Base-by-base conservation (phyloP, 768 basidiomycete species). In the Suillus hirtellus region DNA sequence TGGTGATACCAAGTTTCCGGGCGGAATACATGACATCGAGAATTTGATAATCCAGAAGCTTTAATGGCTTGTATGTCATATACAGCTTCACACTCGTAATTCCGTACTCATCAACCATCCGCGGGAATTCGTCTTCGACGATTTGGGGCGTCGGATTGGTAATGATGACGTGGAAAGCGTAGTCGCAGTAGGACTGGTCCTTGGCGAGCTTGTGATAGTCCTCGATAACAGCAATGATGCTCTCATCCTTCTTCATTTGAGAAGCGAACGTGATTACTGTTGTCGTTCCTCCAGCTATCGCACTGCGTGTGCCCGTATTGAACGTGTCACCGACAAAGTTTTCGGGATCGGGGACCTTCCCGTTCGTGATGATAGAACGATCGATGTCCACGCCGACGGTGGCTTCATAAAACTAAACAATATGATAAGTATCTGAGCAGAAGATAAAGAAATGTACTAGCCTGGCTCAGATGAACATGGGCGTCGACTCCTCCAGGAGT, bases 401-500 rank as follows among this genome's bases (percentile, higher is more conserved):
- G 10, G 43, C 63, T 44, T 64, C 61, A 10, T 49, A 62, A 34
- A 64, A 44, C 63, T 63, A 27, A 7, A 49, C 21, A 10, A 12
- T 10, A 17, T 31, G 24, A 35, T 59, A 17, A 63, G 17, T 4
- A 47, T 42, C 2, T 42, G 43, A 12, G 6, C 38, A 43, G 14
- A 5, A 38, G 3, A 60, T 12, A 7, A 21, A 24, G 21, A 27
- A 58, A 44, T 17, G 12, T 62, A 43, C 46, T 24, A 19, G 62
- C 68, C 52, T 77, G 77, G 14, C 70, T 72, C 55, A 78, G 67
- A 61, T 78, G 77, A 10, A 78, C 77, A 54, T 78, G 77, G 3
- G 71, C 69, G 62, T 78, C 77, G 59, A 78, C 68, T 1, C 76
- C 72, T 8, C 77, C 77, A 31, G 77, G 77, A 3, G 76, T 77